Evolutionary conservation across 2,329 filamentous ascomycete species (phyloP), one percentile per base, ranked within the genome.

Genomic region (Penicillium sp.): DNA sequence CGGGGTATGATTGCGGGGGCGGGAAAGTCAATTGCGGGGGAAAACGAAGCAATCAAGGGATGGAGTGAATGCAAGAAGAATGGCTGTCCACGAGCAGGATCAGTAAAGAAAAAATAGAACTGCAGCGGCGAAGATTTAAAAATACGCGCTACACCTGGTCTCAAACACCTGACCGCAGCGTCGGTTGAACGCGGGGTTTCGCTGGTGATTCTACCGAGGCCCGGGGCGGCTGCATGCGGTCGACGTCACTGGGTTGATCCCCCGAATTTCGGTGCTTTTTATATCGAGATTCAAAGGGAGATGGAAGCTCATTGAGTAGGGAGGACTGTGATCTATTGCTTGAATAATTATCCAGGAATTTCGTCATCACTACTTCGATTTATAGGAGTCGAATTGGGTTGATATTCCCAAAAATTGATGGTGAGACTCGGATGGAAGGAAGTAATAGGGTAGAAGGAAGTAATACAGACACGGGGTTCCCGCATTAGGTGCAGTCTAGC

Each of bases 201-300:
- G 15, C 17, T 15, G 11, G 8, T 29, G 9, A 22, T 26, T 47
- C 42, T 41, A 52, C 50, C 50, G 50, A 56, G 50, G 38, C 47
- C 40, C 44, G 40, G 42, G 35, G 42, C 53, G 52, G 52, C 47
- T 55, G 53, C 52, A 56, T 52, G 54, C 54, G 45, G 48, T 18
- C 30, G 29, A 35, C 18, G 9, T 5, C 18, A 22, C 9, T 9
- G 18, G 18, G n/a, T n/a, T n/a, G n/a, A n/a, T n/a, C 18, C 18
- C 18, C 5, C 9, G 18, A 22, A 22, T 5, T 5, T 22, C 18
- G 18, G 18, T 22, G 5, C n/a, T n/a, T n/a, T n/a, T n/a, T n/a
- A n/a, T n/a, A n/a, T n/a, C n/a, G n/a, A n/a, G n/a, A n/a, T n/a
- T n/a, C n/a, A n/a, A n/a, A n/a, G n/a, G n/a, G n/a, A n/a, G n/a